Evolutionary conservation across 139 green algal genomes (phyloP).

Genomic region (Tetratostichococcus sp.): DNA sequence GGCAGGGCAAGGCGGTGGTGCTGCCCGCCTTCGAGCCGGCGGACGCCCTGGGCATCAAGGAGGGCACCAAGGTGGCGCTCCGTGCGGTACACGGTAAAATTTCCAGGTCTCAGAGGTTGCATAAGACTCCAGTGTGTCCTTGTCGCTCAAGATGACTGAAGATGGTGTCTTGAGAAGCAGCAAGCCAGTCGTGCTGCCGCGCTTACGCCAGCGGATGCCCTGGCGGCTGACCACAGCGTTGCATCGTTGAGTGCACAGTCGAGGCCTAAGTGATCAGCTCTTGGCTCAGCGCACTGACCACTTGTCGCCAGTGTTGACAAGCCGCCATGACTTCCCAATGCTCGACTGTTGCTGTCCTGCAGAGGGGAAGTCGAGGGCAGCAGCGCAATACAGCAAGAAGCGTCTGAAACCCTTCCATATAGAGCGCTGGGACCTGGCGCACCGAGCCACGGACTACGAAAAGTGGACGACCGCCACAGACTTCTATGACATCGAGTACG

Average conservation of each 20-base stretch:
- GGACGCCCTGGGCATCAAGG: slow-evolving; percentile 21
- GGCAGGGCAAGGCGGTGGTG: slow-evolving; percentile 23
- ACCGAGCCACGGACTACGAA: slow-evolving; percentile 38
- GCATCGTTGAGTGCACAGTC: too few relatives aligned
- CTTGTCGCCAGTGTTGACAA: not conserved
- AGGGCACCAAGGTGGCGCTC: slow-evolving; percentile 38
- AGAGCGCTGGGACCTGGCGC: slow-evolving; percentile 33
- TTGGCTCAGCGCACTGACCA: not conserved
- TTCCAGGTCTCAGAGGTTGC: not conserved
- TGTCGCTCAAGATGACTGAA: too few relatives aligned
- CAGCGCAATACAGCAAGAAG: slow-evolving; percentile 33
- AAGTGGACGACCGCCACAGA: slow-evolving; percentile 26
- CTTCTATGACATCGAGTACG: slow-evolving; percentile 34
- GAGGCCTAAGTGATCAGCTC: too few relatives aligned
- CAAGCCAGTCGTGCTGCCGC: too few relatives aligned
- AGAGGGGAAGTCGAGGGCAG: slow-evolving; percentile 28
- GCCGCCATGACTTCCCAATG: too few relatives aligned
- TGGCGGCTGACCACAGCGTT: too few relatives aligned
- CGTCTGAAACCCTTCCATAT: slow-evolving; percentile 42
- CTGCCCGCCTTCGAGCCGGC: slow-evolving; percentile 38
- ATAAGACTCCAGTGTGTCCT: too few relatives aligned
- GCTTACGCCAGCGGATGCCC: too few relatives aligned
- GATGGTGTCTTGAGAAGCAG: too few relatives aligned
- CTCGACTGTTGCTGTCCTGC: too few relatives aligned
- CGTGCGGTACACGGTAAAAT: slow-evolving; percentile 20